Conservation (phyloP, 148 eudicot species). For the Silene uniflora region DNA sequence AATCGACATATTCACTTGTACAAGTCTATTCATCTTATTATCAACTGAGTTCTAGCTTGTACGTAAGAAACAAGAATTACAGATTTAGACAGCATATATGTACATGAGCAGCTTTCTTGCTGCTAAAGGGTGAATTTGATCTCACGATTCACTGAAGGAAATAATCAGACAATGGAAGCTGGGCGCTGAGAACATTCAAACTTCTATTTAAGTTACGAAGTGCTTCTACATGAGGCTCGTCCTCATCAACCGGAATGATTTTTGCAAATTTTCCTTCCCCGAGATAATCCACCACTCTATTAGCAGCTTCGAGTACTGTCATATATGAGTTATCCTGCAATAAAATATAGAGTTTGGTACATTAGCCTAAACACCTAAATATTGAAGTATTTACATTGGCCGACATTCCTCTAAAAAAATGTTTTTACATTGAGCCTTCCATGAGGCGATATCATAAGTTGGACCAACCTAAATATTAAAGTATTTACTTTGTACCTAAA, state of each 20-base stretch:
- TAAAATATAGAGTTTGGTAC: too few relatives aligned
- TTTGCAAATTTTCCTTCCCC: conserved; percentile 59
- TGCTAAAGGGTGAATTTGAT: neutral
- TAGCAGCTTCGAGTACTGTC: too few relatives aligned
- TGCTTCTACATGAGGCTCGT: conserved; percentile 61
- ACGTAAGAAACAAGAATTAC: neutral
- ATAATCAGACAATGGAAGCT: conserved; percentile 58
- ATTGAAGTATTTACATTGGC: neutral
- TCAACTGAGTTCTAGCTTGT: too few relatives aligned
- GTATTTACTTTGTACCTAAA: too few relatives aligned
- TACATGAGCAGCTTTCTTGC: neutral
- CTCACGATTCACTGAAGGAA: conserved; percentile 38
- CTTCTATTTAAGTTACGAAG: too few relatives aligned
- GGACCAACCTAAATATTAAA: neutral
- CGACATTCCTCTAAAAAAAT: too few relatives aligned
- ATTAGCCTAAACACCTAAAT: neutral
- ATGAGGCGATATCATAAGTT: neutral
- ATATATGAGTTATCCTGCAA: too few relatives aligned
- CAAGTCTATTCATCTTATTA: neutral
- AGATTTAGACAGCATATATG: neutral
- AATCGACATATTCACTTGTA: neutral
- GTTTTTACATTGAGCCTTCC: too few relatives aligned
- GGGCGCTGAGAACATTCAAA: too few relatives aligned
- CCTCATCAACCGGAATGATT: conserved; percentile 54
- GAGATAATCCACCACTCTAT: conserved; percentile 59